Evolutionary conservation across 73 alveolate genomes (phyloP), one percentile per base, ranked within the genome.

Genomic region (Paramecium caudatum): DNA sequence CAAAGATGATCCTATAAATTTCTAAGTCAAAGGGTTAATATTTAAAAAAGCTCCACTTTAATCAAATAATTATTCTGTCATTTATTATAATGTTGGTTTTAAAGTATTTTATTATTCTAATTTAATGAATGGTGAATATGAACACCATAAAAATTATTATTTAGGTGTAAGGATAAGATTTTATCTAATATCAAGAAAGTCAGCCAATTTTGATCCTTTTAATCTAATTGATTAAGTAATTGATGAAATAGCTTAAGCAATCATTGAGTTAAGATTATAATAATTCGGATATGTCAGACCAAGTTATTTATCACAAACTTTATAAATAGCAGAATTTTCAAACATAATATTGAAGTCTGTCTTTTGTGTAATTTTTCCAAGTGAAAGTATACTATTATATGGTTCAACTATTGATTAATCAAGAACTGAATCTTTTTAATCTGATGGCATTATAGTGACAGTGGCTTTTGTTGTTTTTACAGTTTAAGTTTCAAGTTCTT

Each of bases 201-300:
- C 80, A 23, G 30, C 80, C 9, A 55, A 55, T 23, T 55, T 55
- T 10, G 80, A 4, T 0, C 80, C 80, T 55, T 43, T 23, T 10
- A 55, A 55, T 55, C 80, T 55, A 55, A 55, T 55, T 55, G 80
- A 55, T 55, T 55, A 27, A 9, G 46, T 5, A 2, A 55, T 55
- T 23, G 80, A 55, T 55, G 80, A 55, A 23, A 55, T 17, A 3
- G 80, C 3, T 55, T 55, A 55, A 55, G 80, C 80, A 55, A 55
- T 55, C 80, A 55, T 55, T 12, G 23, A 55, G 30, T 55, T 55
- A 7, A 55, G 3, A 55, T 55, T 37, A 55, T 10, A 27, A 23
- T 1, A 55, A 55, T 21, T 55, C 2, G 80, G 80, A 2, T 17
- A 27, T 19, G 23, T 43, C 4, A 19, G 30, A 19, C 30, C 13